Percentiles rank a stretch among this genome's conserved stretches.
Evolutionary conservation across 1,284 basidiomycete species (phyloP).

Genomic region (Tylopilus microsporus): DNA sequence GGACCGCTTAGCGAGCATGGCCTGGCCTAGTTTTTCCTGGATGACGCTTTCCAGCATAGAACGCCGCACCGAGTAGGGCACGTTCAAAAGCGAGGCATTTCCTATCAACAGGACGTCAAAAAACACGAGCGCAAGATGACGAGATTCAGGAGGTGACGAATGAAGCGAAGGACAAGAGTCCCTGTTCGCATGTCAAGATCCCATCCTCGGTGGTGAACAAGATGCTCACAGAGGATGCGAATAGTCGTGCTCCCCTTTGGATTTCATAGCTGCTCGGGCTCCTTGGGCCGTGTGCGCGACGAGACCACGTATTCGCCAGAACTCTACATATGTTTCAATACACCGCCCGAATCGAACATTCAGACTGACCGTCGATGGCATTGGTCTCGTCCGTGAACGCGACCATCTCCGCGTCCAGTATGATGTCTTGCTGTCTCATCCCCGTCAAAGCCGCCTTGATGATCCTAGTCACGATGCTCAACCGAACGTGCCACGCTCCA

Average conservation of each 20-base stretch:
- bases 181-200: slow-evolving; percentile 15
- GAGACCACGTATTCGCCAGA: slow-evolving; percentile 63
- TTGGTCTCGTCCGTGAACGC: slow-evolving; percentile 58
- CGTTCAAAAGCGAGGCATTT: slow-evolving; percentile 49
- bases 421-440: slow-evolving; percentile 42
- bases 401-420: slow-evolving; percentile 87
- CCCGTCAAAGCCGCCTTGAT: slow-evolving; percentile 58
- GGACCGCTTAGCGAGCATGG: slow-evolving; percentile 56
- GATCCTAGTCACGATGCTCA: slow-evolving; percentile 37
- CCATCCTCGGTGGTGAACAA: background rate
- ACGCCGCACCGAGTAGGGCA: slow-evolving; percentile 58
- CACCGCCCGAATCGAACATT: background rate
- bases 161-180: slow-evolving; percentile 45
- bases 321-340: slow-evolving; percentile 43
- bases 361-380: slow-evolving; percentile 53
- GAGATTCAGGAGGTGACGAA: slow-evolving; percentile 40
- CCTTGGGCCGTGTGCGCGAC: slow-evolving; percentile 55
- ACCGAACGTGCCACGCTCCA: background rate
- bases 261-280: slow-evolving; percentile 32
- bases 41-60: slow-evolving; percentile 56
- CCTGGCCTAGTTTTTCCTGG: slow-evolving; percentile 48
- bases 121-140: slow-evolving; percentile 75
- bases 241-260: slow-evolving; percentile 16
- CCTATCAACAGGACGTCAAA: slow-evolving; percentile 77
- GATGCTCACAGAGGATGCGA: slow-evolving; percentile 23